A percentile compares a stretch with the other conserved stretches of the same genome.
Conservation (phyloP, 306 rosid species). For the Quillaja saponaria region DNA sequence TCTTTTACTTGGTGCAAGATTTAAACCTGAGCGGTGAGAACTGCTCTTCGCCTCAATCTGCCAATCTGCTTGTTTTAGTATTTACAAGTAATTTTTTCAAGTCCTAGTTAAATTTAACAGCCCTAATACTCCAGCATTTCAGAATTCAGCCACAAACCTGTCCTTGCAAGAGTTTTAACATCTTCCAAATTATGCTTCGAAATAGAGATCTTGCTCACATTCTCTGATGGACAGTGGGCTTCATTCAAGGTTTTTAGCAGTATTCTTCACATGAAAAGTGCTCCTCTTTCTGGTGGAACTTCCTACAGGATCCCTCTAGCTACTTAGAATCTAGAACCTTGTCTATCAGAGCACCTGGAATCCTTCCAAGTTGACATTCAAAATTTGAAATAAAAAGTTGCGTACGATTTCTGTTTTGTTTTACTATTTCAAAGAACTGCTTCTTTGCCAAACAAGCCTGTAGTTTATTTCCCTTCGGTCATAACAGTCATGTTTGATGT, state of each 20-base stretch:
- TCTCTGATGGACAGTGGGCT: background rate
- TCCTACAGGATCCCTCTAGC: background rate
- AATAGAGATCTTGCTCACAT: background rate
- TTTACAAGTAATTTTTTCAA: constrained; percentile 10
- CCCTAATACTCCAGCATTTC: background rate
- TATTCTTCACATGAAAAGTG: background rate
- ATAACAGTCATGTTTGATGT: too few relatives aligned
- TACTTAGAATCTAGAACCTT: background rate
- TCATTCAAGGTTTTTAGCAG: constrained; percentile 4
- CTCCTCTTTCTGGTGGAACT: constrained; percentile 3
- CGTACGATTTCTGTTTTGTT: too few relatives aligned
- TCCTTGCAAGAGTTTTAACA: background rate
- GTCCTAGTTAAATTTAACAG: background rate
- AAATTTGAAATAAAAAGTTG: too few relatives aligned
- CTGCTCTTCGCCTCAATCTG: background rate
- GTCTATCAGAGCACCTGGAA: too few relatives aligned
- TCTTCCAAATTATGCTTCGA: background rate
- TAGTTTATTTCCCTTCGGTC: too few relatives aligned
- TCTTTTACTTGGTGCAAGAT: background rate
- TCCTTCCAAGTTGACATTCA: too few relatives aligned
- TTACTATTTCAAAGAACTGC: too few relatives aligned
- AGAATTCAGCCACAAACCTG: constrained; percentile 3
- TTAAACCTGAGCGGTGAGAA: background rate
- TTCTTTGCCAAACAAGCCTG: too few relatives aligned
- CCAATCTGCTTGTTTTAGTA: background rate